Evolutionary conservation across 1,284 basidiomycete species (phyloP).

Genomic region (Sanguinoderma infundibulare): DNA sequence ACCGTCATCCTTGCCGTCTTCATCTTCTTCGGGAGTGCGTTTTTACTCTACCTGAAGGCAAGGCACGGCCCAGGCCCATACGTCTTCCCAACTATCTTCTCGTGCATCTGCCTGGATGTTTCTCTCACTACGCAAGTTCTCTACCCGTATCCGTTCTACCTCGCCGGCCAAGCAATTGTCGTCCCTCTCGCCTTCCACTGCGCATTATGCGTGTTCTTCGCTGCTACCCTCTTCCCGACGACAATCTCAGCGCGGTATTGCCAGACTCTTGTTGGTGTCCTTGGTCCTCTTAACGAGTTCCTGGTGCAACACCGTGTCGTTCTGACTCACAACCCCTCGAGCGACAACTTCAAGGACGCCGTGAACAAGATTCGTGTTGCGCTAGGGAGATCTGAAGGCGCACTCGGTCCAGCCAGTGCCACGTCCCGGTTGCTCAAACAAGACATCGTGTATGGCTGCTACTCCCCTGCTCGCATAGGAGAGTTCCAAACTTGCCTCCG

Average conservation of each 20-base stretch:
- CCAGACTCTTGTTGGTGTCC: slow-evolving; percentile 51
- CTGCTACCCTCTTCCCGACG: slow-evolving; percentile 67
- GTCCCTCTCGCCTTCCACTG: slow-evolving; percentile 69
- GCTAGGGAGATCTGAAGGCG: slow-evolving; percentile 57
- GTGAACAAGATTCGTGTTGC: slow-evolving; percentile 38
- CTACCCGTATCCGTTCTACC: slow-evolving; percentile 72
- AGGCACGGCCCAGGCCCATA: slow-evolving; percentile 70
- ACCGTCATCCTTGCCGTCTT: slow-evolving; percentile 68
- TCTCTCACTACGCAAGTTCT: slow-evolving; percentile 61
- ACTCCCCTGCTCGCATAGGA: slow-evolving; percentile 63
- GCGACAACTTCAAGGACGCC: slow-evolving; percentile 48
- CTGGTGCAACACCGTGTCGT: slow-evolving; percentile 53
- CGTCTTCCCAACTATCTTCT: slow-evolving; percentile 60
- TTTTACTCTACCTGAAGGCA: slow-evolving; percentile 70
- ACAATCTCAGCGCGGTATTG: slow-evolving; percentile 71
- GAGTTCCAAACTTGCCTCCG: slow-evolving; percentile 55
- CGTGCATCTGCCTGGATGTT: slow-evolving; percentile 65
- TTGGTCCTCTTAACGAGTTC: slow-evolving; percentile 54
- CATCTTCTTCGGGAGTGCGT: slow-evolving; percentile 63
- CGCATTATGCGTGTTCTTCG: slow-evolving; percentile 56
- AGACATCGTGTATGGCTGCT: slow-evolving; percentile 70
- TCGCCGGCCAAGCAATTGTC: slow-evolving; percentile 54
- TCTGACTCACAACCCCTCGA: slow-evolving; percentile 50
- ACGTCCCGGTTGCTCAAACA: slow-evolving; percentile 60
- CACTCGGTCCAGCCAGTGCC: slow-evolving; percentile 56